phyloP scores from a whole-genome alignment of 2,329 filamentous ascomycete species.

The Aureobasidium subglaciale region DNA sequence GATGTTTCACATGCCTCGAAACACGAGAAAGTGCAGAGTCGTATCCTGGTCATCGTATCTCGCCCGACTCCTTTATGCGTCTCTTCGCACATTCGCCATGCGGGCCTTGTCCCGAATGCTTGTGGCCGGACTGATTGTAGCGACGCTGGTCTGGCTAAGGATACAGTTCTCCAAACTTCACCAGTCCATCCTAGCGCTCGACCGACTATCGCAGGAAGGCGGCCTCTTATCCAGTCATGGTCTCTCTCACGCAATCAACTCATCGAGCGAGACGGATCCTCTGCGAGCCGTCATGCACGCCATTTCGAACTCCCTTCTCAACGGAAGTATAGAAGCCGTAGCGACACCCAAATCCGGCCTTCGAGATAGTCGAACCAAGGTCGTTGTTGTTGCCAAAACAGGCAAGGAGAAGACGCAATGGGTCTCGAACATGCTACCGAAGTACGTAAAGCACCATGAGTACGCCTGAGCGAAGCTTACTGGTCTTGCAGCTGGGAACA shows the following conservation, averaged over 20 bases:
- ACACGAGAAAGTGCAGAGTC: not conserved
- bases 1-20: constrained; percentile 1
- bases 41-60: not conserved
- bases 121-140: not conserved
- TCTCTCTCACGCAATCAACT: not conserved
- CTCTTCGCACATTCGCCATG: not conserved
- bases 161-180: constrained; percentile 4
- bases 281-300: constrained; percentile 2
- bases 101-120: constrained; percentile 1
- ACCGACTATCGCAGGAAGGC: not conserved
- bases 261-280: not conserved
- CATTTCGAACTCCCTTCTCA: not conserved
- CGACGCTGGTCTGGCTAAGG: constrained; percentile 5
- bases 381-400: constrained; percentile 37
- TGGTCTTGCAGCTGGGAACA: constrained; percentile 33
- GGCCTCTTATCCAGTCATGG: not conserved
- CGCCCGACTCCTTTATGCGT: not conserved
- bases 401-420: constrained; percentile 39
- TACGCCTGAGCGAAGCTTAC: not conserved
- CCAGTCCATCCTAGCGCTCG: not conserved
- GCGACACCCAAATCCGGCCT: constrained; percentile 6
- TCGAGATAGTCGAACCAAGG: constrained; percentile 10
- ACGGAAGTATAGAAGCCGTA: not conserved
- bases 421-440: constrained; percentile 39
- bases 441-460: constrained; percentile 27